Evolutionary conservation across 2,329 filamentous ascomycete species (phyloP).

Genomic region (Aspergillus sp.): DNA sequence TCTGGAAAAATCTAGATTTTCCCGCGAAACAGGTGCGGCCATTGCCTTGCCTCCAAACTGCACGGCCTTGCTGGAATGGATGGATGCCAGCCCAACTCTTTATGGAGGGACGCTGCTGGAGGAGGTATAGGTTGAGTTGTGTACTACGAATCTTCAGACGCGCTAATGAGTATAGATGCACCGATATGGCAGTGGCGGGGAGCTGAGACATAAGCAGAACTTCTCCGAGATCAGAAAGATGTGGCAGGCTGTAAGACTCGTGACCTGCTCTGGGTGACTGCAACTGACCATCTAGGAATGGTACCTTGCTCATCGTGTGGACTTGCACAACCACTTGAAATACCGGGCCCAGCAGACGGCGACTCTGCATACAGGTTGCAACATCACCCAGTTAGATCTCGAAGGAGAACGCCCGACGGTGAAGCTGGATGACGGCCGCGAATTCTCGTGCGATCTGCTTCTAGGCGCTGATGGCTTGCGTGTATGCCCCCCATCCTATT

Average conservation of each 20-base stretch:
- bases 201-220: slow-evolving; percentile 16
- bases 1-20: slow-evolving; percentile 25
- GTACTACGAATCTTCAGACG: no score
- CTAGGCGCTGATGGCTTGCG: slow-evolving; percentile 27
- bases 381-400: slow-evolving; percentile 16
- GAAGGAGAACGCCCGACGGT: slow-evolving; percentile 12
- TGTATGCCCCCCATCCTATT: slow-evolving; percentile 7
- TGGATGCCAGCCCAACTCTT: slow-evolving; percentile 19
- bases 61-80: slow-evolving; percentile 22
- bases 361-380: slow-evolving; percentile 21
- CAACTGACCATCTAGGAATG: slow-evolving; percentile 17
- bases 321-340: slow-evolving; percentile 40
- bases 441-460: slow-evolving; percentile 19
- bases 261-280: neutral
- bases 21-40: slow-evolving; percentile 24
- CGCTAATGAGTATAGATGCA: slow-evolving; percentile 13
- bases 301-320: slow-evolving; percentile 41
- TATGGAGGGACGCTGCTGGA: slow-evolving; percentile 24
- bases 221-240: slow-evolving; percentile 14
- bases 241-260: slow-evolving; percentile 22
- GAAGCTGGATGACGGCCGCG: slow-evolving; percentile 19
- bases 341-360: slow-evolving; percentile 26
- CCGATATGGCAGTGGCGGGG: slow-evolving; percentile 15
- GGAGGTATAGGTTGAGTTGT: no score
- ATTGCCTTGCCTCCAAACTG: slow-evolving; percentile 27